Percentiles rank a stretch among this genome's conserved stretches.
Evolutionary conservation across 202 grass and related monocot genomes (phyloP).

Genomic region (Cymbopogon flexuosus): DNA sequence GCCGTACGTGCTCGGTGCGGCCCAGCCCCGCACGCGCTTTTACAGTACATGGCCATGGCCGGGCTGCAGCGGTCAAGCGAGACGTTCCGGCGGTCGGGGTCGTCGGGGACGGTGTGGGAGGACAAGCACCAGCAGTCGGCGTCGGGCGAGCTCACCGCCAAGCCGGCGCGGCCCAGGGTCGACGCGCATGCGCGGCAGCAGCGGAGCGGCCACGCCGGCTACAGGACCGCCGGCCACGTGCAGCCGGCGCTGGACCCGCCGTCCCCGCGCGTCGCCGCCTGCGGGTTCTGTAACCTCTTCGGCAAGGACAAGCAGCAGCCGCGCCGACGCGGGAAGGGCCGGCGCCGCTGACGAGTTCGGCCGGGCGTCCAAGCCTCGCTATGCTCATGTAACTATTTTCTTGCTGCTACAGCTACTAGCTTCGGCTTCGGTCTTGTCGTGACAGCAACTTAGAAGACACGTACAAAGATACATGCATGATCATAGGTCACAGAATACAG

Average conservation of each 20-base stretch:
- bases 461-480: background rate
- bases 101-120: constrained; percentile 76
- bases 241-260: constrained; percentile 65
- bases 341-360: constrained; percentile 15
- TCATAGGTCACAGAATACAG: background rate
- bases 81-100: constrained; percentile 81
- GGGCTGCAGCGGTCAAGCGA: constrained; percentile 68
- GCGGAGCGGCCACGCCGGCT: constrained; percentile 45
- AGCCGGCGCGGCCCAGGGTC: background rate
- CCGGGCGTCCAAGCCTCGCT: background rate
- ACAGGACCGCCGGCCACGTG: constrained; percentile 42
- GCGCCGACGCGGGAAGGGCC: background rate
- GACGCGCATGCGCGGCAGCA: constrained; percentile 14
- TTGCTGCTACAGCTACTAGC: background rate
- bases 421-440: background rate
- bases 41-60: constrained; percentile 29
- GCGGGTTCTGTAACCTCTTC: constrained; percentile 75
- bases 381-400: background rate
- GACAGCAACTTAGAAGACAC: background rate
- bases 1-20: background rate
- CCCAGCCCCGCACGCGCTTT: too few species aligned
- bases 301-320: constrained; percentile 30
- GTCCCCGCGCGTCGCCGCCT: constrained; percentile 65
- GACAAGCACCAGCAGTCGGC: constrained; percentile 36
- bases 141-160: constrained; percentile 18